phyloP scores from a whole-genome alignment of 257 asterid genomes.

The Verbena officinalis region DNA sequence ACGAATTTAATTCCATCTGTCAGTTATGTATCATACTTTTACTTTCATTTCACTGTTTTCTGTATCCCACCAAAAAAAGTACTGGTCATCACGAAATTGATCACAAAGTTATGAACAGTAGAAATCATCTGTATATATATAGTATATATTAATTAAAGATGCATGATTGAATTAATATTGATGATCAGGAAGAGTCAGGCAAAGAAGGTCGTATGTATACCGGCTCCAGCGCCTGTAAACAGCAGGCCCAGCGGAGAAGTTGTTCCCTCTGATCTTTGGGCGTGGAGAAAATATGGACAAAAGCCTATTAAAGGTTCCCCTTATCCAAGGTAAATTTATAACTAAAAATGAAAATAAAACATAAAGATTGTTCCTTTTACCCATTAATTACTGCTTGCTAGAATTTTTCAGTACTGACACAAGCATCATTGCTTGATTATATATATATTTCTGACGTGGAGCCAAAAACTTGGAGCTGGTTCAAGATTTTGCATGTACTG shows the following conservation, averaged over 20 bases:
- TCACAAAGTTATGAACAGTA: no score
- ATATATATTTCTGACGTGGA: neutral
- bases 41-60: slow-evolving; percentile 34
- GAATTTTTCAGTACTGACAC: neutral
- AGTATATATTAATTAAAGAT: no score
- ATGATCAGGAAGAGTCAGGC: slow-evolving; percentile 77
- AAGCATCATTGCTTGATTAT: slow-evolving; percentile 6
- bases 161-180: no score
- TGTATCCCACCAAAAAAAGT: slow-evolving; percentile 26
- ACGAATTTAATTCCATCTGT: slow-evolving; percentile 1
- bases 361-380: neutral
- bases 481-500: neutral
- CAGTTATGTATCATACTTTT: slow-evolving; percentile 21
- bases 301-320: slow-evolving; percentile 99
- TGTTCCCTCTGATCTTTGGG: slow-evolving; percentile 98
- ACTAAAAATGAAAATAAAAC: no score
- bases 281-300: slow-evolving; percentile 98
- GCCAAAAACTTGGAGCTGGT: neutral
- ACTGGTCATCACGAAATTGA: slow-evolving; percentile 51
- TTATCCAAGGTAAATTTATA: slow-evolving; percentile 65
- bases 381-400: neutral
- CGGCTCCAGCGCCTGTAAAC: slow-evolving; percentile 89
- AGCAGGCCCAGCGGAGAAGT: slow-evolving; percentile 86
- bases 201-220: slow-evolving; percentile 90
- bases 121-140: no score